A percentile compares a stretch with the other conserved stretches of the same genome.
Evolutionary conservation across 108 stramenopile species (phyloP).

Genomic region (Parietichytrium sp.): DNA sequence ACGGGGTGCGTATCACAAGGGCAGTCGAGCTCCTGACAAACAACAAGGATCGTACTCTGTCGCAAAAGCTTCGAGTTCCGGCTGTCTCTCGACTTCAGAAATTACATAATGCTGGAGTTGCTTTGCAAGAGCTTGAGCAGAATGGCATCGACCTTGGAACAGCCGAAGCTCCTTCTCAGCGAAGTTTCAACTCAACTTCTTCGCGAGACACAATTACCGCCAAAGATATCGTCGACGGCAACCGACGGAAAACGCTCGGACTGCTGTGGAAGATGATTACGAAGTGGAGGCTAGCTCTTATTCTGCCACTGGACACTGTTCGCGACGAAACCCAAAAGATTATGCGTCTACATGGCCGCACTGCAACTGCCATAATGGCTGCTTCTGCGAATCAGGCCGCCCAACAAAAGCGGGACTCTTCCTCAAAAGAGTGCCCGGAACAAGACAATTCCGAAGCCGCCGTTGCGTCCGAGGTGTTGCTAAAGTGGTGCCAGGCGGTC

Average conservation of each 20-base stretch:
- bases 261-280: conserved; percentile 58
- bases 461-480: conserved; percentile 58
- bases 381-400: background rate
- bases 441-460: conserved; percentile 54
- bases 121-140: conserved; percentile 52
- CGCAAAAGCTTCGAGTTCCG: conserved; percentile 73
- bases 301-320: conserved; percentile 47
- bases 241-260: conserved; percentile 43
- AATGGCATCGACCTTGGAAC: background rate
- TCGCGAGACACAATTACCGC: conserved; percentile 39
- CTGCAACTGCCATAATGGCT: background rate
- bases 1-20: conserved; percentile 81
- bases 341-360: background rate
- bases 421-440: background rate
- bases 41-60: conserved; percentile 49
- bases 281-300: conserved; percentile 47
- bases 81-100: conserved; percentile 84
- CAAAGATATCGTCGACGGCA: conserved; percentile 56
- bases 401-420: background rate
- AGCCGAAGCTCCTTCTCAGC: background rate
- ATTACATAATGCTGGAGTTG: conserved; percentile 79
- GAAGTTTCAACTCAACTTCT: too few species aligned
- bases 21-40: conserved; percentile 71
- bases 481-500: conserved; percentile 78
- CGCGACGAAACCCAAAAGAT: background rate